Percentiles rank a stretch among this genome's conserved stretches.
These are phyloP conservation scores for Aquilaria malaccensis DNA, from an alignment of 345 rosid species.

Conservation along the genomic window DNA sequence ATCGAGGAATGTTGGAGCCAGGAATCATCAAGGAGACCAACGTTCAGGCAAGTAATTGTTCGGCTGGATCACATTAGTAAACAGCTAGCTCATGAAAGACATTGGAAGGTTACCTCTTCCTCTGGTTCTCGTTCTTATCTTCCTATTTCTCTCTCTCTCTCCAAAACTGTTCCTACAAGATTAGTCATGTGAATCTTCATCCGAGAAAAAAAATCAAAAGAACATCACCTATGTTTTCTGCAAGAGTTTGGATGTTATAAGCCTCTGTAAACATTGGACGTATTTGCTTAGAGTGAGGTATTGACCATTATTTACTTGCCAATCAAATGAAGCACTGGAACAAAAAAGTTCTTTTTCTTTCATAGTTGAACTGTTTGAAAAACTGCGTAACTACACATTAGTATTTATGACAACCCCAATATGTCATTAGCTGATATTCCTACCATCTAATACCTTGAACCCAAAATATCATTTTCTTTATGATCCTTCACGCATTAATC, in stretches of 20 bases:
- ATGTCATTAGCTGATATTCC: too few relatives aligned
- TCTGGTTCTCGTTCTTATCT: slow-evolving; percentile 10
- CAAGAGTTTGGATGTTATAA: background rate
- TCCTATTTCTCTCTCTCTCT: background rate
- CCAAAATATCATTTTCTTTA: too few relatives aligned
- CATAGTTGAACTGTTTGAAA: too few relatives aligned
- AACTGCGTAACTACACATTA: too few relatives aligned
- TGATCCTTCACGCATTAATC: too few relatives aligned
- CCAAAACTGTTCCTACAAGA: background rate
- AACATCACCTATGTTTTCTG: background rate
- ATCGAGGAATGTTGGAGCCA: slow-evolving; percentile 69
- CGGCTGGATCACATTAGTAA: slow-evolving; percentile 40
- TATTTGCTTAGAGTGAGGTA: background rate
- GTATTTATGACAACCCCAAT: too few relatives aligned
- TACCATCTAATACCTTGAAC: too few relatives aligned
- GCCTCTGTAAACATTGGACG: background rate
- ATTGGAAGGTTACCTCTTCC: slow-evolving; percentile 47
- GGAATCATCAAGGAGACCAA: slow-evolving; percentile 61
- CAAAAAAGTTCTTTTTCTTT: too few relatives aligned
- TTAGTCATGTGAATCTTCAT: background rate
- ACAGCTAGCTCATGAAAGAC: slow-evolving; percentile 30
- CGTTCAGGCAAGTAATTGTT: slow-evolving; percentile 52
- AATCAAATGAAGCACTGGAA: too few relatives aligned
- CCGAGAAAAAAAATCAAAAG: background rate
- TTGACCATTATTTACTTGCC: too few relatives aligned